phyloP scores from a whole-genome alignment of 2,329 filamentous ascomycete species.

The Eutypella sp. region DNA sequence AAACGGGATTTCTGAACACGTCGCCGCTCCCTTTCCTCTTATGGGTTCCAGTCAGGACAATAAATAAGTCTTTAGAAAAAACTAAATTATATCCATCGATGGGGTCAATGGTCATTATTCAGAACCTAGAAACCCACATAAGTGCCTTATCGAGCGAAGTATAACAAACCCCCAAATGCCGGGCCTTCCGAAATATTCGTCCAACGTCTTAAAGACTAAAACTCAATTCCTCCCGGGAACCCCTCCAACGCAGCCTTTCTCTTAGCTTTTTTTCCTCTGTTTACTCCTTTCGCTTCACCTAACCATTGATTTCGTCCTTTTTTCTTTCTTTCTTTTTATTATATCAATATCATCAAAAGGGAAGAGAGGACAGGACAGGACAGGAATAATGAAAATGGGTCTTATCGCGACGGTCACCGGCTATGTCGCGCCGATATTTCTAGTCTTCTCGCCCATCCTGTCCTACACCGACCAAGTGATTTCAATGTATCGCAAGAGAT shows the following conservation, averaged over 20 bases:
- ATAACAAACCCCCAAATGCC: too few relatives aligned
- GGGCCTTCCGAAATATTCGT: too few relatives aligned
- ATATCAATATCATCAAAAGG: neutral
- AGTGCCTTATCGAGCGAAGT: too few relatives aligned
- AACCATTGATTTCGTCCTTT: neutral
- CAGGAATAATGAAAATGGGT: too few relatives aligned
- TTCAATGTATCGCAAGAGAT: slow-evolving; percentile 59
- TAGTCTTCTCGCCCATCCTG: slow-evolving; percentile 58
- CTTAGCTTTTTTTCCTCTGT: too few relatives aligned
- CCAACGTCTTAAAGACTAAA: too few relatives aligned
- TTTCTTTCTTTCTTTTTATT: neutral
- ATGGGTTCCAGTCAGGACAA: neutral
- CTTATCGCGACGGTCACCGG: slow-evolving; percentile 47
- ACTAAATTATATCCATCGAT: neutral
- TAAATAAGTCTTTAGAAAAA: neutral
- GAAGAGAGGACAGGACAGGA: too few relatives aligned
- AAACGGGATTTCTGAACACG: neutral
- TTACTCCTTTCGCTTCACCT: too few relatives aligned
- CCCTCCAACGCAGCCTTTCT: too few relatives aligned
- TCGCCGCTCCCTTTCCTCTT: neutral
- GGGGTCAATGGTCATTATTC: too few relatives aligned
- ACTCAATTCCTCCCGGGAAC: too few relatives aligned
- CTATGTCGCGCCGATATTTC: slow-evolving; percentile 57
- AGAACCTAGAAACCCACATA: too few relatives aligned
- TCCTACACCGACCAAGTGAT: slow-evolving; percentile 63